Percentiles rank a stretch among this genome's conserved stretches.
These are phyloP conservation scores for Pichia sp. DNA, from an alignment of 1,139 yeast species.

Conservation along the genomic window DNA sequence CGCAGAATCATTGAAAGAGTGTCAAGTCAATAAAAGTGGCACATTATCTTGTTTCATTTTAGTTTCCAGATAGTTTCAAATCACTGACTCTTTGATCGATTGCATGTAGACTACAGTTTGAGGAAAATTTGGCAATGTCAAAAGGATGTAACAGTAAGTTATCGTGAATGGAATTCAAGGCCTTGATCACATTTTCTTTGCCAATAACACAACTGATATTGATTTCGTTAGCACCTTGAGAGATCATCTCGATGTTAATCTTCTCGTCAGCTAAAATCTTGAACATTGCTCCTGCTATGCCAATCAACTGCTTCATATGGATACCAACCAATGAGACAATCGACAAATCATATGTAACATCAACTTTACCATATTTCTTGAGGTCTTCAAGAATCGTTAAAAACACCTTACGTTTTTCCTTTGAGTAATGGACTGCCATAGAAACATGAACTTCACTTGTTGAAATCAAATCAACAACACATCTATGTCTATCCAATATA, in stretches of 20 bases:
- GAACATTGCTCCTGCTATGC: constrained; percentile 97
- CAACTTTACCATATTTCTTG: constrained; percentile 77
- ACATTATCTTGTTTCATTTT: too few relatives aligned
- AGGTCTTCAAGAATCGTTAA: constrained; percentile 71
- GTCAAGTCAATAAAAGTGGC: too few relatives aligned
- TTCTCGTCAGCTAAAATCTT: constrained; percentile 87
- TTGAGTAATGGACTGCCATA: constrained; percentile 87
- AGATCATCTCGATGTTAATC: constrained; percentile 94
- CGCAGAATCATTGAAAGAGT: too few relatives aligned
- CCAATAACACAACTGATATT: constrained; percentile 93
- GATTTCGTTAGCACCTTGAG: constrained; percentile 97
- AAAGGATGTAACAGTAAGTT: constrained; percentile 50
- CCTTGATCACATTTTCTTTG: constrained; percentile 74
- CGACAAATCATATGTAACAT: constrained; percentile 79
- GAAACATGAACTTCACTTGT: constrained; percentile 98
- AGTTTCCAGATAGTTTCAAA: constrained; percentile 21
- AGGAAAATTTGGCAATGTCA: constrained; percentile 21
- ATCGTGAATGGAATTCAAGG: constrained; percentile 79
- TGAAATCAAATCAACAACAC: constrained; percentile 92
- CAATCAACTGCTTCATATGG: constrained; percentile 93
- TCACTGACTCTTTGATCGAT: constrained; percentile 28
- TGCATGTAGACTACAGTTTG: constrained; percentile 7
- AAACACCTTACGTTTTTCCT: constrained; percentile 43
- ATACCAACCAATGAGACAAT: constrained; percentile 92
- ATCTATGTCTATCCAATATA: constrained; percentile 71